Conservation (phyloP, 116 monocot genomes). For the Dioscorea cayenensis region DNA sequence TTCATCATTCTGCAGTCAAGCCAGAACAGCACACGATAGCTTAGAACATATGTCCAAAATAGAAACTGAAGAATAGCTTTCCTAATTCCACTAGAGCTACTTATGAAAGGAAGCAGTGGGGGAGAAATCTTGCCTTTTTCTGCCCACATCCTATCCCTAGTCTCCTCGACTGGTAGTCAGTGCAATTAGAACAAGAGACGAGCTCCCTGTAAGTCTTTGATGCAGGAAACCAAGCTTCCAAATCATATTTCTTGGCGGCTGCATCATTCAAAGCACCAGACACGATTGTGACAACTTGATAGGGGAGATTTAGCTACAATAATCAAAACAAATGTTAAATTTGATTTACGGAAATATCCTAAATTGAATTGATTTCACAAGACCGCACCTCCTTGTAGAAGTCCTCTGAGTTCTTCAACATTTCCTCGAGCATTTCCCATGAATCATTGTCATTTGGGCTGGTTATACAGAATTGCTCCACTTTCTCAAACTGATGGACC, state of each 20-base stretch:
- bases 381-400: constrained; percentile 73
- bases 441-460: constrained; percentile 79
- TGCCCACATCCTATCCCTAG: too few species aligned
- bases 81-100: background rate
- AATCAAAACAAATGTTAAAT: background rate
- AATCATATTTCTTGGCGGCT: constrained; percentile 95
- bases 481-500: constrained; percentile 97
- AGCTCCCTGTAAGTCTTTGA: constrained; percentile 89
- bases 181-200: constrained; percentile 97
- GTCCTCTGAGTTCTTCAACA: constrained; percentile 91
- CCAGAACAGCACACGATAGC: background rate
- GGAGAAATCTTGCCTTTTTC: constrained; percentile 50
- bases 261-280: constrained; percentile 98
- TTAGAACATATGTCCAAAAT: background rate
- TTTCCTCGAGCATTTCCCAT: constrained; percentile 96
- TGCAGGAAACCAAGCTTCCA: constrained; percentile 98
- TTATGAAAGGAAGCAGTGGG: background rate
- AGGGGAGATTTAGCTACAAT: constrained; percentile 75
- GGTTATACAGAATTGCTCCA: constrained; percentile 95
- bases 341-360: background rate
- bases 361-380: background rate
- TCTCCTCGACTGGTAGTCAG: constrained; percentile 79
- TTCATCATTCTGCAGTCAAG: constrained; percentile 76
- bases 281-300: constrained; percentile 85
- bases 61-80: background rate